Evolutionary conservation across 1,139 yeast species (phyloP).

Genomic region (Saccharomyces pastorianus): DNA sequence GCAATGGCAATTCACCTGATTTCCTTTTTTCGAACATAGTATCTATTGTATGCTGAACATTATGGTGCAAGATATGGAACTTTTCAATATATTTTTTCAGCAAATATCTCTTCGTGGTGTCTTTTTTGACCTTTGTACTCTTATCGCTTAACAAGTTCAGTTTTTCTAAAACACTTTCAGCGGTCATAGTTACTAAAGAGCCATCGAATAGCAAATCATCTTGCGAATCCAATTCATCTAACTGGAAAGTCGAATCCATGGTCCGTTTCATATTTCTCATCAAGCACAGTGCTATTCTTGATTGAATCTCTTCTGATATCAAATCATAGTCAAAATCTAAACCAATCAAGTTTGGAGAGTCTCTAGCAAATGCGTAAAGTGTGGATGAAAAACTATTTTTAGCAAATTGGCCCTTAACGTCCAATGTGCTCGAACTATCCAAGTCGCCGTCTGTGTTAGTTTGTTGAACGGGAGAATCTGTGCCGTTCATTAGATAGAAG

Average conservation of each 20-base stretch:
- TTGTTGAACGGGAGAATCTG: background rate
- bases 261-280: slow-evolving; percentile 72
- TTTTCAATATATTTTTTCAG: slow-evolving; percentile 41
- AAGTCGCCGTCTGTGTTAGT: background rate
- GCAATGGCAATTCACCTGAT: slow-evolving; percentile 46
- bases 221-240: slow-evolving; percentile 27
- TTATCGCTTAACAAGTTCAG: slow-evolving; percentile 12
- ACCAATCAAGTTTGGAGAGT: slow-evolving; percentile 54
- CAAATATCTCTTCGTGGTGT: slow-evolving; percentile 33
- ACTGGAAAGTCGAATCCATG: slow-evolving; percentile 37
- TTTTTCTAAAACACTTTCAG: slow-evolving; percentile 46
- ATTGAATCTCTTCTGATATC: slow-evolving; percentile 59
- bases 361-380: slow-evolving; percentile 60
- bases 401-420: slow-evolving; percentile 25
- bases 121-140: slow-evolving; percentile 25
- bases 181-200: slow-evolving; percentile 50
- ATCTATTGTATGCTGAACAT: slow-evolving; percentile 52
- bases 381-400: slow-evolving; percentile 42
- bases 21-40: slow-evolving; percentile 51
- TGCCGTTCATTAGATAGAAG: background rate
- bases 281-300: slow-evolving; percentile 69
- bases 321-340: slow-evolving; percentile 63
- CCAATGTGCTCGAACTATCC: background rate
- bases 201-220: slow-evolving; percentile 47
- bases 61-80: slow-evolving; percentile 45